A percentile compares a stretch with the other conserved stretches of the same genome.
Conservation (phyloP, 441 rosid species). For the Metrosideros polymorpha region DNA sequence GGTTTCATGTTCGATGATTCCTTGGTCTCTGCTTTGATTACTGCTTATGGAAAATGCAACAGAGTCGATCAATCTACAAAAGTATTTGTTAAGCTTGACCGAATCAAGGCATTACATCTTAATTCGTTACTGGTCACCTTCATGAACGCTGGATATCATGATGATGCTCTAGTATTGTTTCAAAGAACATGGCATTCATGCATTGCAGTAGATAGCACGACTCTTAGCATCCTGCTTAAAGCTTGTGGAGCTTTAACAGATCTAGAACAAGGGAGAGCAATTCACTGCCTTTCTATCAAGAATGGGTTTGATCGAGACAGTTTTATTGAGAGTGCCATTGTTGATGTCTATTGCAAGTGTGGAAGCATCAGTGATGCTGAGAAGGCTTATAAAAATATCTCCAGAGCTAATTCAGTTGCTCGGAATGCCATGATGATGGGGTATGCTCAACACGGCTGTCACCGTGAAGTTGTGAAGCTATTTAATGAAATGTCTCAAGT, state of each 20-base stretch:
- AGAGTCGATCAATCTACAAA: conserved; percentile 10
- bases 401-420: conserved; percentile 18
- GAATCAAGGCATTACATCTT: conserved; percentile 8
- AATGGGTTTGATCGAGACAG: conserved; percentile 15
- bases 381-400: conserved; percentile 15
- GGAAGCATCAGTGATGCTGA: conserved; percentile 25
- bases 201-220: conserved; percentile 12
- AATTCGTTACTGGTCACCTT: conserved; percentile 17
- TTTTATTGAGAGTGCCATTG: conserved; percentile 24
- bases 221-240: conserved; percentile 23
- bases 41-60: conserved; percentile 22
- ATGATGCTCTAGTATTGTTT: conserved; percentile 22
- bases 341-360: conserved; percentile 30
- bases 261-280: conserved; percentile 22
- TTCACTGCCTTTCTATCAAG: conserved; percentile 21
- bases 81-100: conserved; percentile 12
- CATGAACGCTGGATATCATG: conserved; percentile 7
- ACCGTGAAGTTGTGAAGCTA: conserved; percentile 10
- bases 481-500: conserved; percentile 9
- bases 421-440: conserved; percentile 40
- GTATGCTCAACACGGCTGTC: conserved; percentile 30
- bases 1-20: conserved; percentile 22
- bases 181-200: neutral
- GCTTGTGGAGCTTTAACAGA: conserved; percentile 23
- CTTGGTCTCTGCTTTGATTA: conserved; percentile 19